phyloP scores from a whole-genome alignment of 176 grass and related monocot genomes.

The Ampelocalamus luodianensis region DNA sequence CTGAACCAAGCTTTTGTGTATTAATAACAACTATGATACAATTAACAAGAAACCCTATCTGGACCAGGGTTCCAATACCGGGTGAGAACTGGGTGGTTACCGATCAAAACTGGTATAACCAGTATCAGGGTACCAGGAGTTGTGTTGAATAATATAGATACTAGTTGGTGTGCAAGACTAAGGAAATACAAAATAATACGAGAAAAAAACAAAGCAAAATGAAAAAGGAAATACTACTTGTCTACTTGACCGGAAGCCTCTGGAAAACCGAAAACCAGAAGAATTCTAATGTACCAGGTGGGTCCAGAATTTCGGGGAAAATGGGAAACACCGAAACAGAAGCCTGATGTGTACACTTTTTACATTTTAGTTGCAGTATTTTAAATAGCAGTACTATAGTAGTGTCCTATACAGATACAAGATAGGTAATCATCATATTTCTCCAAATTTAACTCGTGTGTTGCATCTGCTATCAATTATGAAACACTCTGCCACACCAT shows the following conservation, averaged over 20 bases:
- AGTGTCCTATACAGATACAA: neutral
- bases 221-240: constrained; percentile 1
- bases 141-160: constrained; percentile 15
- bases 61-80: constrained; percentile 25
- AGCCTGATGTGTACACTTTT: neutral
- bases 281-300: neutral
- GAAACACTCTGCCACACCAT: neutral
- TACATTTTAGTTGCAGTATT: neutral
- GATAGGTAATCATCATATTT: neutral
- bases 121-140: neutral
- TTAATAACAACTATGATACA: constrained; percentile 24
- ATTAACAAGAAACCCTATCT: neutral
- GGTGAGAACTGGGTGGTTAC: neutral
- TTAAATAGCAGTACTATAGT: neutral
- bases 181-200: neutral
- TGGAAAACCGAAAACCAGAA: neutral
- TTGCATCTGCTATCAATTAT: neutral
- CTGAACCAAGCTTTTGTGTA: constrained; percentile 14
- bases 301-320: neutral
- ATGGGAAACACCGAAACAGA: neutral
- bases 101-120: neutral
- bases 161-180: neutral
- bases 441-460: neutral
- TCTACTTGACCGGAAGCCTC: neutral
- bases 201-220: constrained; percentile 1